Conservation (phyloP, 1,284 basidiomycete genomes). For the Chalciporus sp. region DNA sequence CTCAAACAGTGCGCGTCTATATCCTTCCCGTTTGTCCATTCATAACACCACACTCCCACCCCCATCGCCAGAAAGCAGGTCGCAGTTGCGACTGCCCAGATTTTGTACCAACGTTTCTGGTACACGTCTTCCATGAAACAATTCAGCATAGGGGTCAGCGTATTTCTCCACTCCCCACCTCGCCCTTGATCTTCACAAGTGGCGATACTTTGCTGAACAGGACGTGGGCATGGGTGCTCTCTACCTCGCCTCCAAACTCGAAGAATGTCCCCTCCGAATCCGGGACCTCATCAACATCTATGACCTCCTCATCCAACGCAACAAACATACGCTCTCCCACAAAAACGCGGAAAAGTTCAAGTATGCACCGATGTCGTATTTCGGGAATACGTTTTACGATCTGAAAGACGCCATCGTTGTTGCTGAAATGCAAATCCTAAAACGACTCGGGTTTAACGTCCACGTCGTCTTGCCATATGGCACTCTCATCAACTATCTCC, state of each 20-base stretch:
- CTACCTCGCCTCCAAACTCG: slow-evolving; percentile 94
- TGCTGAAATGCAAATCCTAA: slow-evolving; percentile 97
- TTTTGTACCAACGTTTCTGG: slow-evolving; percentile 97
- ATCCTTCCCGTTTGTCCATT: neutral
- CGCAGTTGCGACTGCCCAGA: slow-evolving; percentile 94
- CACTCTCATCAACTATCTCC: slow-evolving; percentile 93
- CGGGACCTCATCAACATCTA: slow-evolving; percentile 95
- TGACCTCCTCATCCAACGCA: slow-evolving; percentile 78
- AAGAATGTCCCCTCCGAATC: slow-evolving; percentile 90
- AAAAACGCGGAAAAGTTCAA: slow-evolving; percentile 53
- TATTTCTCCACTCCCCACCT: neutral
- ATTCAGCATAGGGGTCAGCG: slow-evolving; percentile 83
- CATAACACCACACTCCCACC: slow-evolving; percentile 1
- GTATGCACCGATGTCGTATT: slow-evolving; percentile 86
- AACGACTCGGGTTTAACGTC: slow-evolving; percentile 89
- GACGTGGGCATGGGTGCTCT: slow-evolving; percentile 93
- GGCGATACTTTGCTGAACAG: slow-evolving; percentile 41
- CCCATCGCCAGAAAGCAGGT: slow-evolving; percentile 80
- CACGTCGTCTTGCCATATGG: slow-evolving; percentile 91
- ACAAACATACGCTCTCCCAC: slow-evolving; percentile 20
- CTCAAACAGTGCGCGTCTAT: slow-evolving; percentile 73
- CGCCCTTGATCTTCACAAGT: slow-evolving; percentile 8
- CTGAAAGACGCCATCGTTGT: slow-evolving; percentile 90
- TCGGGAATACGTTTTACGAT: slow-evolving; percentile 82
- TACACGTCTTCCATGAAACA: slow-evolving; percentile 93